Base-by-base conservation (phyloP, 352 stramenopile genomes). In the Phytophthora chlamydospora region DNA sequence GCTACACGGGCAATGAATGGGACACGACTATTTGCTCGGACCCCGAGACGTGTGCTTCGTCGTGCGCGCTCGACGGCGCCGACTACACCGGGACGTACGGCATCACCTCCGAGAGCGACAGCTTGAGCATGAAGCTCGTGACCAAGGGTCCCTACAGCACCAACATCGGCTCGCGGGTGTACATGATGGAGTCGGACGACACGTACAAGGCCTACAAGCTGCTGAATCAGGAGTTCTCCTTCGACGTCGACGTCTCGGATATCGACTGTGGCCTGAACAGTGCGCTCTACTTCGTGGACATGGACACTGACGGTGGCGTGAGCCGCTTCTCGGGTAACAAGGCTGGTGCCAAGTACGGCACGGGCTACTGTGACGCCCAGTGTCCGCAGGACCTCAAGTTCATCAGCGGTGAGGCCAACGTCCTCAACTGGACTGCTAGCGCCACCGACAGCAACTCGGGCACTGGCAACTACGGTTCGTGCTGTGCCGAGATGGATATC, bases 301-400 rank as follows among this genome's bases (percentile, higher is more conserved):
- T 85, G 73, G 66, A 79, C 49, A 44, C 27, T 12, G 75, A 83
- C 39, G 75, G 75, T 7, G 71, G 75, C 48, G 73, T 57, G 44
- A 29, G 33, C 3, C 44, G 44, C 10, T 52, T 52, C 13, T 31
- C 44, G 16, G 44, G 44, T 16, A 52, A 52, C 31, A 52, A 52
- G 4, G 44, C 44, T 31, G 44, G 44, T 11, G 44, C 44, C 44
- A 52, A 52, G 44, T 52, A 16, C 27, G 43, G 43, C n/a, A 50
- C 43, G 24, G 43, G 43, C 3, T 51, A 51, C 47, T 86, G 76
- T 34, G 76, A 84, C 24, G 74, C 74, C 21, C 76, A 86, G 46
- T 83, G 74, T 46, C 76, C 74, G 0, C 57, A 68, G 16, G 73
- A 83, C 48, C 53, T 83, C 52, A 83, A 86, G 71, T 86, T 82